Base-by-base conservation (phyloP, 75 land plant genomes). In the Cunninghamia lanceolata region DNA sequence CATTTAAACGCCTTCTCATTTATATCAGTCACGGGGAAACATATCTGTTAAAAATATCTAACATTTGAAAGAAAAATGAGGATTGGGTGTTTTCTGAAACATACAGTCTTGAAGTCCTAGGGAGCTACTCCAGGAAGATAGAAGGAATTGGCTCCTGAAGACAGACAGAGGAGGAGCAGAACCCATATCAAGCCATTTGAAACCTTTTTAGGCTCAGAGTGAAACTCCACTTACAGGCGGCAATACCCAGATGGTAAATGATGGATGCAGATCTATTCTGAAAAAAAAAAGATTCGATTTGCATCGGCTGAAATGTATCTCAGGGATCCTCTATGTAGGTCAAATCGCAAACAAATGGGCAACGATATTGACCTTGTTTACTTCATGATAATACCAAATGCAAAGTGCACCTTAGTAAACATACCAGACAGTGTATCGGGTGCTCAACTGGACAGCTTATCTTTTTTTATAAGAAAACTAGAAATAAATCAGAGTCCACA, bases 111-210 rank as follows among this genome's bases (percentile, higher is more conserved):
- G 82, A 91, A 91, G 81, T 91, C 93, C 16, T 45, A 85, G 54
- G 93, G 93, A 52, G 93, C 89, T 68, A 91, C 93, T 32, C 93
- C 93, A 34, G 93, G 93, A 36, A 91, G 91, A 86, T 91, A 91
- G 82, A 82, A 82, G 46, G 32, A 82, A 82, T 43, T 40, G 25
- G 46, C 83, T 82, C 32, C 83, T 40, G 47, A 40, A 34, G 47
- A 42, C 47, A 82, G 35, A 43, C 8, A 82, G 3, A 82, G 43
- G 47, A 82, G 46, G 15, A 82, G 83, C 30, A 82, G 10, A 0
- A 42, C 46, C 83, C 30, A n/a, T 40, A 82, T 36, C 35, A 25
- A 13, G n/a, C n/a, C 47, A 15, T 34, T 25, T 10, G 46, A 21
- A 82, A 25, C 83, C 75, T 34, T 73, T 73, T 30, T 30, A 73